Evolutionary conservation across 768 basidiomycete species (phyloP), one percentile per base, ranked within the genome.

Genomic region (Termitomyces sp.): DNA sequence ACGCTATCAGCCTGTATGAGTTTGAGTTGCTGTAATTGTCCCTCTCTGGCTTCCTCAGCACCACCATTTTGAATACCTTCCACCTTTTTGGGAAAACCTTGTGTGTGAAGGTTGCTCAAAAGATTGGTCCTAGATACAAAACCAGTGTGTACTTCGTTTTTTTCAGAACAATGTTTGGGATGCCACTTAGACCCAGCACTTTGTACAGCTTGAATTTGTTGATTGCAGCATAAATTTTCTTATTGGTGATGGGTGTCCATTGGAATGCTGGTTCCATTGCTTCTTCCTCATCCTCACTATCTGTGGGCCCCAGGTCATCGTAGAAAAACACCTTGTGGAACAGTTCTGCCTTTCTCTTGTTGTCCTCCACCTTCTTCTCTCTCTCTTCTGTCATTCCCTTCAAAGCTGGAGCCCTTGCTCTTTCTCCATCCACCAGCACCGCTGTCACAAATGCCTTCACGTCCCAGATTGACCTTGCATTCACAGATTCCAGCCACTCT

Each of bases 31-130:
- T 51, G 61, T 78, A 78, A 62, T 73, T 65, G 0, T 58, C 31
- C 51, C 68, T 67, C 2, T 72, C 72, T 10, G 75, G 73, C 56
- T 78, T 78, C 3, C 63, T 51, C 0, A 77, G 57, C 0, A 75
- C 68, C 2, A 71, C 50, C 0, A 71, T 75, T 17, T 57, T 58
- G 0, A 65, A 69, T 0, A n/a, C 5, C 49, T 62, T 63, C 68
- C 68, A 73, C 32, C 46, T 16, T 1, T 60, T 38, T 1, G 73
- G 74, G 52, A 70, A 75, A 40, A 52, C 37, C 1, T 59, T 40
- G 0, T 70, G 62, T 1, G 32, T 38, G 45, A 75, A 64, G 0
- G 67, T 69, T 0, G 70, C 71, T 5, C 65, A 17, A 57, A 64
- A 76, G 0, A 78, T 66, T 0, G 48, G 56, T 0, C 59, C 58